Evolutionary conservation across 2,329 filamentous ascomycete species (phyloP), one percentile per base, ranked within the genome.

Genomic region (Trichoderma oligosporum): DNA sequence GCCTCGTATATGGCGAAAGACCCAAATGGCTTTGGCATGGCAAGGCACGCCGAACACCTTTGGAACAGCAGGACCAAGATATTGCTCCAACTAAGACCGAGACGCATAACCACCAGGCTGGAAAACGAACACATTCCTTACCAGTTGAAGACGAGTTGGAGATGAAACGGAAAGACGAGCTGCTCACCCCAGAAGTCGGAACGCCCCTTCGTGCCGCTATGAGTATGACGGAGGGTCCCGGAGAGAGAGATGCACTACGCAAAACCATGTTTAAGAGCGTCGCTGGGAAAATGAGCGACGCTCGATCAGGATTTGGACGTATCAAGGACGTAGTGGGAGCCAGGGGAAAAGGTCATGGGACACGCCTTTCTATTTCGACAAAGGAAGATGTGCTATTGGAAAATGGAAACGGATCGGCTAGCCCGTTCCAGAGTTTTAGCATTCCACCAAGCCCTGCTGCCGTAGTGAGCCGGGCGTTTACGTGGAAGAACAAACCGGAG

Each of bases 1-100:
- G 84, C 59, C 78, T 96, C 24, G 83, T 88, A 0, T 87, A 86
- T 60, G 93, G 94, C 31, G 89, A 94, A 68, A 83, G 89, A 56
- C 81, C 89, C 14, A 96, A 96, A 70, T 97, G 92, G 91, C 79
- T 99, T 2, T 99, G 94, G 94, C 82, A 89, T 60, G 94, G 93
- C 14, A 97, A 96, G 70, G 82, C 89, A 35, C 84, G 87, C 60
- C 91, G 93, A 67, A 81, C 75, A 2, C 70, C 71, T 2, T 66
- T 72, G 2, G 76, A 79, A 7, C 72, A 75, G n/a, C 72, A 74
- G 46, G 72, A 76, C 3, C 71, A 77, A 11, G 79, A 82, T 14
- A 68, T 77, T 57, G 69, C 80, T 1, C 82, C 86, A 56, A 80
- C 80, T 29, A 82, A 80, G 62, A 83, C 85, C n/a, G 82, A 73